phyloP scores from a whole-genome alignment of 805 yeast genomes.

The Phaffomyces antillensis region DNA sequence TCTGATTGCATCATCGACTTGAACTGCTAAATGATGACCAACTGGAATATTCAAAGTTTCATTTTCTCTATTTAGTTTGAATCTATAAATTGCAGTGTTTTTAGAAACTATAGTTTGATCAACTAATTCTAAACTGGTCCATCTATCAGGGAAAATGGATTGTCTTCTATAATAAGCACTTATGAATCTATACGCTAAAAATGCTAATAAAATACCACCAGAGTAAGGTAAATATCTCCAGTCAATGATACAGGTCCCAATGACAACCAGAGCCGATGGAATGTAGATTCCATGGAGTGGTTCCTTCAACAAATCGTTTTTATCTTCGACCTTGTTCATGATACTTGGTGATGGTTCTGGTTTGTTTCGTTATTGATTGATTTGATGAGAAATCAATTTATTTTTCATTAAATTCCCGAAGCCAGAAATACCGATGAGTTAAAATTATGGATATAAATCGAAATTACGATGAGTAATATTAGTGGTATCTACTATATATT shows the following conservation, averaged over 20 bases:
- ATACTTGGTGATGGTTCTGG: neutral
- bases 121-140: constrained; percentile 60
- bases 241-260: constrained; percentile 53
- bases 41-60: constrained; percentile 63
- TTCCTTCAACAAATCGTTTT: constrained; percentile 51
- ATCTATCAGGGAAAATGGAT: constrained; percentile 43
- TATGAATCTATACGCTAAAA: constrained; percentile 28
- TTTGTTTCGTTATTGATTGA: neutral
- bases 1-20: constrained; percentile 39
- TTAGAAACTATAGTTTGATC: constrained; percentile 70
- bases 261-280: constrained; percentile 53
- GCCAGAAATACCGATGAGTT: neutral
- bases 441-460: no score
- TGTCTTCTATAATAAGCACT: constrained; percentile 32
- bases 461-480: no score
- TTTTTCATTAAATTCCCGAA: neutral
- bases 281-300: constrained; percentile 74
- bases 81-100: constrained; percentile 67
- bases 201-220: constrained; percentile 31
- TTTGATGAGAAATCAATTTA: neutral
- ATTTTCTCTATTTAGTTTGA: constrained; percentile 51
- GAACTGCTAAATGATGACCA: constrained; percentile 68
- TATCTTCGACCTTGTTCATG: constrained; percentile 24
- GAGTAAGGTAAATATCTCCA: constrained; percentile 42
- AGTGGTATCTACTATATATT: no score